Conservation (phyloP, 1,284 basidiomycete genomes). For the Apiotrichum siamense region DNA sequence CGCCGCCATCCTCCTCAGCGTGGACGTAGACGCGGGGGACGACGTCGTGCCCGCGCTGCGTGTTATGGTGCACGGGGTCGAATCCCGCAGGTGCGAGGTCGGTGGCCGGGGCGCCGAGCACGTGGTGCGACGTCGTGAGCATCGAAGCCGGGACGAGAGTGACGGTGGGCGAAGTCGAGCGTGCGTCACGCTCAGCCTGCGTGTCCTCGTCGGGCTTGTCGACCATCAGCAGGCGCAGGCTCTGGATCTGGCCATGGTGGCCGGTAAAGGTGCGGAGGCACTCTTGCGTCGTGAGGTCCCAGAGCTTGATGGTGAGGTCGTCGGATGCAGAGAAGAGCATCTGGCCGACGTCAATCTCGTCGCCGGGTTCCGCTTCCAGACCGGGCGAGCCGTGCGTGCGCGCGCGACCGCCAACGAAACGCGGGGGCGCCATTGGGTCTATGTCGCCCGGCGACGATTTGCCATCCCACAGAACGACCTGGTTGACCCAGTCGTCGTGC, state of each 20-base stretch:
- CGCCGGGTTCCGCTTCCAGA: conserved; percentile 11
- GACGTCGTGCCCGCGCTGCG: conserved; percentile 15
- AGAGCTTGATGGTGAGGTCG: conserved; percentile 86
- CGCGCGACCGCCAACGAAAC: conserved; percentile 29
- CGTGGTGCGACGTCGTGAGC: conserved; percentile 1
- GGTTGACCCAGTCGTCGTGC: conserved; percentile 94
- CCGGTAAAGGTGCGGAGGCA: conserved; percentile 82
- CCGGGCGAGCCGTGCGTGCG: conserved; percentile 5
- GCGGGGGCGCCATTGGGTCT: conserved; percentile 46
- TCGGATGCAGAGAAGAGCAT: conserved; percentile 97
- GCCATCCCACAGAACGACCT: conserved; percentile 88
- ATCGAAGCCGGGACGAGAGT: conserved; percentile 14
- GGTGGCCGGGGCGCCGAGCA: conserved; percentile 40
- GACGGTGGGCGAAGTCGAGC: conserved; percentile 1
- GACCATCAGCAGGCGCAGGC: conserved; percentile 68
- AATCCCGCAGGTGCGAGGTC: conserved; percentile 17
- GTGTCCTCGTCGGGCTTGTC: conserved; percentile 46
- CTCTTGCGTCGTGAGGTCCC: conserved; percentile 76
- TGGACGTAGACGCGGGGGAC: conserved; percentile 37
- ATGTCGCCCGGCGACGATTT: conserved; percentile 49
- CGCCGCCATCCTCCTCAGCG: conserved; percentile 13
- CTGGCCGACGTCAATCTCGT: conserved; percentile 66
- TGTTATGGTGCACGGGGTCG: conserved; percentile 22
- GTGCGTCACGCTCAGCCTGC: conserved; percentile 7
- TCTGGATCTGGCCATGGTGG: conserved; percentile 93